phyloP scores from a whole-genome alignment of 2,329 filamentous ascomycete genomes.

The Aphanoascus verrucosus region DNA sequence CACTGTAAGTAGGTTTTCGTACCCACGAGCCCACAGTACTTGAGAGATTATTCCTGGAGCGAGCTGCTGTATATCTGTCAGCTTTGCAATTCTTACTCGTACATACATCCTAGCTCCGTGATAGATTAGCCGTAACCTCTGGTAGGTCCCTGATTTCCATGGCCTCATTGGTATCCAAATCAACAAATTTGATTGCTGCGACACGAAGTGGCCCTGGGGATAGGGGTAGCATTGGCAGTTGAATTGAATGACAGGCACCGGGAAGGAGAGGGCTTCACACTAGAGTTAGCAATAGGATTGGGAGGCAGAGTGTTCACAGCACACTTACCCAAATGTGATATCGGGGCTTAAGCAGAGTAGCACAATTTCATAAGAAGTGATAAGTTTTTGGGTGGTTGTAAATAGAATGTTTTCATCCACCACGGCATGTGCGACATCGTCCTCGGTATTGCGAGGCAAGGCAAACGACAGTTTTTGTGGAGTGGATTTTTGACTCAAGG shows the following conservation, averaged over 20 bases:
- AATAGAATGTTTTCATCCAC: conserved; percentile 48
- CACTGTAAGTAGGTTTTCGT: too few species aligned
- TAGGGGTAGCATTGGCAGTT: conserved; percentile 45
- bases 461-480: conserved; percentile 38
- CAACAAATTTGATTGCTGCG: conserved; percentile 45
- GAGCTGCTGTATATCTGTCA: too few species aligned
- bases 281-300: background rate
- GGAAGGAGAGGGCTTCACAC: conserved; percentile 41
- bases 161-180: conserved; percentile 45
- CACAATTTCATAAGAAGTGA: conserved; percentile 39
- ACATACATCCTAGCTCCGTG: background rate
- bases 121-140: conserved; percentile 38
- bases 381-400: conserved; percentile 42
- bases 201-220: conserved; percentile 42
- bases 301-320: background rate
- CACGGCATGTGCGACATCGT: conserved; percentile 41
- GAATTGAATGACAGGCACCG: conserved; percentile 46
- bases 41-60: too few species aligned
- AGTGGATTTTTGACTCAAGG: conserved; percentile 34
- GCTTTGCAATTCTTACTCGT: too few species aligned
- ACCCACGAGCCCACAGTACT: too few species aligned
- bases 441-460: conserved; percentile 23
- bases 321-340: conserved; percentile 45
- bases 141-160: conserved; percentile 48
- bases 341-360: conserved; percentile 49